Base-by-base conservation (phyloP, 805 yeast species). In the Yamadazyma nakazawae region DNA sequence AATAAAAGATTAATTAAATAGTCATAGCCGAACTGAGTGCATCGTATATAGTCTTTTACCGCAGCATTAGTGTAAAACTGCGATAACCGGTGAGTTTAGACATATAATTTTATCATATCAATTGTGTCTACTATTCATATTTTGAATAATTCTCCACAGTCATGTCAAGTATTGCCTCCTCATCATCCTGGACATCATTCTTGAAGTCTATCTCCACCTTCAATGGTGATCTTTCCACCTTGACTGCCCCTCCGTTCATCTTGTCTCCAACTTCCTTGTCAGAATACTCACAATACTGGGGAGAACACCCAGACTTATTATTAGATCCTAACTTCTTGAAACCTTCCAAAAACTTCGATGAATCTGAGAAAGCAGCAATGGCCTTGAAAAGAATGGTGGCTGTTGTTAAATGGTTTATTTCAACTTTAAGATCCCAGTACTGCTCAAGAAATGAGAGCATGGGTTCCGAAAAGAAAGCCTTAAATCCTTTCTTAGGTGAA, bases 231-330 rank as follows among this genome's bases (percentile, higher is more conserved):
- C 73, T 94, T 52, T 88, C 97, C 16, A 82, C 96, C 3, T 72
- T 94, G 61, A 91, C 99, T 2, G 99, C 99, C 2, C 99, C 99
- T 16, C 97, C 98, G 8, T 94, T 92, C 70, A 94, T 94, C 54
- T 75, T 94, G 54, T 88, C 96, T 3, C 89, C 97, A 19, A 84
- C 87, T 5, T 91, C 97, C 2, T 75, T 89, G 57, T 81, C 81
- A 30, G 99, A 94, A 71, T 94, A 88, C 68, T 86, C 97, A 18
- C 92, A 88, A 65, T 94, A 88, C 70, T 94, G 99, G 97, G 88
- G 90, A 40, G 96, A 91, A 62, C 92, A 88, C 60, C 90, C 91
- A 18, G 92, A 88, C 52, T 74, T 90, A 52, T 79, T 94, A 46
- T 67, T 89, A 45, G 91, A 80, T 32, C 91, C 97, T 30, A 76